Base-by-base conservation (phyloP, 768 basidiomycete genomes). In the Boletus tylopilopsis region DNA sequence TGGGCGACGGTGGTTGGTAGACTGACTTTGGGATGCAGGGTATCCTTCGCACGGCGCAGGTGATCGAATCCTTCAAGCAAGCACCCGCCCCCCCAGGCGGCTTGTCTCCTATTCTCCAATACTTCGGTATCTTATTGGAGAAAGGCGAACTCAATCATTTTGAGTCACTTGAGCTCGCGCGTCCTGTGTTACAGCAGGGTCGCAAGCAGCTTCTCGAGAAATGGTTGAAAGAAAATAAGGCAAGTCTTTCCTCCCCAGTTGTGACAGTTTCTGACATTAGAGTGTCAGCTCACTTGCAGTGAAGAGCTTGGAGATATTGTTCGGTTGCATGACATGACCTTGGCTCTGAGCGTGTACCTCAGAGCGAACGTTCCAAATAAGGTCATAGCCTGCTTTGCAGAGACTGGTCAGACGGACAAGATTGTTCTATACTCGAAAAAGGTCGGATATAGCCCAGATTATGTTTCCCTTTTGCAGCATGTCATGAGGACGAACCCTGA, bases 221-320 rank as follows among this genome's bases (percentile, higher is more conserved):
- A 63, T 99, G 96, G 96, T 73, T 99, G 53, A 99, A 99, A 72
- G 96, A 99, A 77, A 97, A 96, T 74, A 99, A 98, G 84, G 94
- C 86, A 51, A 34, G 50, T 45, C 16, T 45, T 34, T 12, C 3
- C 6, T 32, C 24, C 27, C 39, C 6, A 38, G 68, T 56, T 13
- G 22, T 37, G 34, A n/a, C 16, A 22, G 37, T 19, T 29, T 25
- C 46, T 64, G 47, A 66, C 38, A 24, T 57, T 18, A 15, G 27
- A 39, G 42, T 39, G 24, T 35, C 46, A 96, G 93, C 84, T 99
- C 45, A 94, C 95, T 48, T 99, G 96, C 73, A 94, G 90, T 59
- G 96, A 99, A 71, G 95, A 99, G 67, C 85, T 99, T 22, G 96
- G 96, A 33, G 95, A 99, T 64, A 88, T 98, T 49, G 95, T 98